A percentile compares a stretch with the other conserved stretches of the same genome.
phyloP scores from a whole-genome alignment of 768 basidiomycete species.

The Tricholoma sp. region DNA sequence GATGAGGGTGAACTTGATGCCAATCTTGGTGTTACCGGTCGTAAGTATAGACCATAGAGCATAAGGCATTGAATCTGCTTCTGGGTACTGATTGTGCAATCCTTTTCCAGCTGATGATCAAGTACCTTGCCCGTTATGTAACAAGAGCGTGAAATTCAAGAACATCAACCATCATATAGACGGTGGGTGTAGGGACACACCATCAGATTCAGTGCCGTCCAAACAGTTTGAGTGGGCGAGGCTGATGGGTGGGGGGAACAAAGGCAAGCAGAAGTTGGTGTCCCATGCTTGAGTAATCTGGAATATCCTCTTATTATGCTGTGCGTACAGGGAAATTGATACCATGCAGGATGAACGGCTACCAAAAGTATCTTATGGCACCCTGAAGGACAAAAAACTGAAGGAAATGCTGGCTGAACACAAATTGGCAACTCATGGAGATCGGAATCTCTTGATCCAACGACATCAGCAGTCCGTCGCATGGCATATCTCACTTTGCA shows the following conservation, averaged over 20 bases:
- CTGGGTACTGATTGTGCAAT: not conserved
- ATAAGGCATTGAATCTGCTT: not conserved
- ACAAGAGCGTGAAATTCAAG: slow-evolving; percentile 35
- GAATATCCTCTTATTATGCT: not conserved
- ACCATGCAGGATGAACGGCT: slow-evolving; percentile 38
- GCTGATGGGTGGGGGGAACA: slow-evolving; percentile 32
- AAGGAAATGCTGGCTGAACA: slow-evolving; percentile 51
- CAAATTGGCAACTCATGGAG: slow-evolving; percentile 46
- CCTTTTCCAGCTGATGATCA: slow-evolving; percentile 28
- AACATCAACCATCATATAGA: slow-evolving; percentile 67
- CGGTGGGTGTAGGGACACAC: slow-evolving; percentile 42
- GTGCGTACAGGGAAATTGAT: slow-evolving; percentile 6
- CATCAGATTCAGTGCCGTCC: slow-evolving; percentile 20
- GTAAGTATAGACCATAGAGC: not conserved
- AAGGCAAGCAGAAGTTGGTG: slow-evolving; percentile 36
- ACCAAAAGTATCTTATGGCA: slow-evolving; percentile 62
- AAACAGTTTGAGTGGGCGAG: slow-evolving; percentile 40
- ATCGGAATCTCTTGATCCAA: slow-evolving; percentile 43
- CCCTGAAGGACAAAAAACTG: slow-evolving; percentile 56
- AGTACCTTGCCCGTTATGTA: slow-evolving; percentile 64
- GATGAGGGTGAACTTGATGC: slow-evolving; percentile 26
- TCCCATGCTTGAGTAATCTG: not conserved
- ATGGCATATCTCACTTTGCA: not conserved
- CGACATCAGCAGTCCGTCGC: slow-evolving; percentile 55
- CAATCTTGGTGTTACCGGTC: not conserved